A percentile compares a stretch with the other conserved stretches of the same genome.
These are phyloP conservation scores for Podosphaera aphanis DNA, from an alignment of 2,329 filamentous ascomycete species.

Conservation along the genomic window DNA sequence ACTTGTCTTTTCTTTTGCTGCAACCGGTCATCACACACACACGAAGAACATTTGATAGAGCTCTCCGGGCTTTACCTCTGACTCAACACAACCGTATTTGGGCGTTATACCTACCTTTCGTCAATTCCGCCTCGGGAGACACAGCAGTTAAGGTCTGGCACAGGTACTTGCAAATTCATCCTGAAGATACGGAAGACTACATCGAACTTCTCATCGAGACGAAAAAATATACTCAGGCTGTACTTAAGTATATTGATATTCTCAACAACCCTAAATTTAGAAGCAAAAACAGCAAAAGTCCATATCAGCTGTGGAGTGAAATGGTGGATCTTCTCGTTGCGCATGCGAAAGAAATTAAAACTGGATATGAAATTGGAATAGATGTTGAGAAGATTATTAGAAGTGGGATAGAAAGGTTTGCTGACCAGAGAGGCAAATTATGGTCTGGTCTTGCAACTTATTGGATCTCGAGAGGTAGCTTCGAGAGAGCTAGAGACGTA, in stretches of 20 bases:
- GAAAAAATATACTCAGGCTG: slow-evolving; percentile 71
- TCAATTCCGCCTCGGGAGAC: slow-evolving; percentile 68
- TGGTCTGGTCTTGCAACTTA: slow-evolving; percentile 92
- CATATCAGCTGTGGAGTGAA: slow-evolving; percentile 92
- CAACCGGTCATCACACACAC: slow-evolving; percentile 82
- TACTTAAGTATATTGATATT: slow-evolving; percentile 74
- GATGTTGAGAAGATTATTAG: slow-evolving; percentile 81
- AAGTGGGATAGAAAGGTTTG: slow-evolving; percentile 73
- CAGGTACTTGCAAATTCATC: slow-evolving; percentile 90
- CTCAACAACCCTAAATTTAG: slow-evolving; percentile 76
- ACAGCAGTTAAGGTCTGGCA: slow-evolving; percentile 88
- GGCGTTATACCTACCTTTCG: slow-evolving; percentile 76
- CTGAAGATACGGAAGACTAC: slow-evolving; percentile 85
- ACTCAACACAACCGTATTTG: slow-evolving; percentile 93
- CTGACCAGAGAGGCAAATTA: slow-evolving; percentile 80
- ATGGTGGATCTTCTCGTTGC: slow-evolving; percentile 89
- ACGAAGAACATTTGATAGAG: slow-evolving; percentile 73
- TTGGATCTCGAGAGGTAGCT: slow-evolving; percentile 82
- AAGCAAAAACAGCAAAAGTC: slow-evolving; percentile 83
- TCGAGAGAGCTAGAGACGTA: slow-evolving; percentile 75
- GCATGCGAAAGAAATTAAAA: slow-evolving; percentile 67
- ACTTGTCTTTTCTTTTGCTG: slow-evolving; percentile 67
- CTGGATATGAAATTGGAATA: slow-evolving; percentile 58
- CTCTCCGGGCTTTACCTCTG: slow-evolving; percentile 71
- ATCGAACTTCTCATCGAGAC: slow-evolving; percentile 70